Percentiles rank a stretch among this genome's conserved stretches.
These are phyloP conservation scores for Trematosphaeria pertusa DNA, from an alignment of 2,329 filamentous ascomycete genomes.

Conservation along the genomic window DNA sequence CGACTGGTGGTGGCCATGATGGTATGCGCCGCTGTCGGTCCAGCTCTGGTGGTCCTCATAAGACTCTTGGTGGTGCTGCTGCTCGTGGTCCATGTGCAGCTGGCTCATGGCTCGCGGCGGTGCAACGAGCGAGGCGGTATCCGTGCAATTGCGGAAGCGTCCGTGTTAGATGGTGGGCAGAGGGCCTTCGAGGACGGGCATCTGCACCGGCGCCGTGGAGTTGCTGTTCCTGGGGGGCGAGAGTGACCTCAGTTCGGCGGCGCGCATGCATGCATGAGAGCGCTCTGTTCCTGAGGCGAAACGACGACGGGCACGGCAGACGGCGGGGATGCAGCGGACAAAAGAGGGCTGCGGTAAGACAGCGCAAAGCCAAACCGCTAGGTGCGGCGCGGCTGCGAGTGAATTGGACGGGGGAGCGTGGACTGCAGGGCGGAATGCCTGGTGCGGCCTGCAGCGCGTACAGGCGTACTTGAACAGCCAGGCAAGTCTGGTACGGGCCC, in stretches of 20 bases:
- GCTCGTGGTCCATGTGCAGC: slow-evolving; percentile 51
- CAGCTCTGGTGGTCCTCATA: slow-evolving; percentile 45
- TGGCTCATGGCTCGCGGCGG: slow-evolving; percentile 46
- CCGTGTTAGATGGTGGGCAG: slow-evolving; percentile 35
- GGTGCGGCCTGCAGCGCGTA: slow-evolving; percentile 43
- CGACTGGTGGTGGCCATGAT: slow-evolving; percentile 42
- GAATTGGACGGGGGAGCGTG: slow-evolving; percentile 2
- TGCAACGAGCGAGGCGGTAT: slow-evolving; percentile 25
- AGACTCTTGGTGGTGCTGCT: slow-evolving; percentile 42
- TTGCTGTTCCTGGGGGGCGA: slow-evolving; percentile 38
- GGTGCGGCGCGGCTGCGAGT: slow-evolving; percentile 25
- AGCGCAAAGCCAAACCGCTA: slow-evolving; percentile 13
- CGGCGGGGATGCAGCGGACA: slow-evolving; percentile 35
- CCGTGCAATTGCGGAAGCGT: slow-evolving; percentile 35
- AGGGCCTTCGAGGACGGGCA: slow-evolving; percentile 36
- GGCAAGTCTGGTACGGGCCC: slow-evolving; percentile 36
- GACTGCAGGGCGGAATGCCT: slow-evolving; percentile 41
- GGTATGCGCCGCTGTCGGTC: slow-evolving; percentile 40
- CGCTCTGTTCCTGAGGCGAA: slow-evolving; percentile 45
- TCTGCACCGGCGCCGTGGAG: slow-evolving; percentile 34
- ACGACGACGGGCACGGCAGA: slow-evolving; percentile 32
- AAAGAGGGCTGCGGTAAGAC: slow-evolving; percentile 34
- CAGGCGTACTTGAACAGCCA: slow-evolving; percentile 43
- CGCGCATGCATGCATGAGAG: slow-evolving; percentile 50
- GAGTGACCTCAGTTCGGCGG: slow-evolving; percentile 40